Conservation (phyloP, 768 basidiomycete species). For the Harrya chromipes region DNA sequence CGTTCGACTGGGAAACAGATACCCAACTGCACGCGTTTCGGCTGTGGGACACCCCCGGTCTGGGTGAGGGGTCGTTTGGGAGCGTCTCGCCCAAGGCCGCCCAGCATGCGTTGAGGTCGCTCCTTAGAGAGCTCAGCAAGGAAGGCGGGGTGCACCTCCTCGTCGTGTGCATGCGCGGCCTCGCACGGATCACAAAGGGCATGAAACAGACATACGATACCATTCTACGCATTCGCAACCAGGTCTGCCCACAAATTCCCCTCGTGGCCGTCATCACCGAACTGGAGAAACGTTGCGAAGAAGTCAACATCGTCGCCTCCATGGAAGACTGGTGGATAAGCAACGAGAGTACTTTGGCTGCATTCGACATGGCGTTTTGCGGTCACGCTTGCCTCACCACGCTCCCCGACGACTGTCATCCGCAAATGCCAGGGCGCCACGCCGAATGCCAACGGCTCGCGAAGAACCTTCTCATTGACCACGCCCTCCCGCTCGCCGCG, state of each 20-base stretch:
- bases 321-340: constrained; percentile 25
- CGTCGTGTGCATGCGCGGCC: constrained; percentile 25
- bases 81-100: constrained; percentile 22
- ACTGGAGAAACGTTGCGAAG: constrained; percentile 19
- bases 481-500: constrained; percentile 14
- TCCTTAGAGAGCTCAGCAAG: constrained; percentile 18
- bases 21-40: constrained; percentile 14
- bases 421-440: constrained; percentile 15
- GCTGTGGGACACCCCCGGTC: constrained; percentile 26
- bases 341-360: neutral
- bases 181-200: constrained; percentile 15
- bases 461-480: constrained; percentile 20
- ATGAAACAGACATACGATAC: constrained; percentile 20
- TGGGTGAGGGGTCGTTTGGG: constrained; percentile 22
- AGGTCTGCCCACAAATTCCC: constrained; percentile 19
- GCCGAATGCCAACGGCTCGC: constrained; percentile 17
- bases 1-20: constrained; percentile 20
- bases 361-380: constrained; percentile 13
- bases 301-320: constrained; percentile 9
- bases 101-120: constrained; percentile 16
- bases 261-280: constrained; percentile 26
- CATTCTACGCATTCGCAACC: constrained; percentile 18
- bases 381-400: constrained; percentile 26
- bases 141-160: constrained; percentile 26
- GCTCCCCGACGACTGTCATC: constrained; percentile 18